These are phyloP conservation scores for Ceratobasidium sp. DNA, from an alignment of 1,284 basidiomycete genomes.

Conservation along the genomic window DNA sequence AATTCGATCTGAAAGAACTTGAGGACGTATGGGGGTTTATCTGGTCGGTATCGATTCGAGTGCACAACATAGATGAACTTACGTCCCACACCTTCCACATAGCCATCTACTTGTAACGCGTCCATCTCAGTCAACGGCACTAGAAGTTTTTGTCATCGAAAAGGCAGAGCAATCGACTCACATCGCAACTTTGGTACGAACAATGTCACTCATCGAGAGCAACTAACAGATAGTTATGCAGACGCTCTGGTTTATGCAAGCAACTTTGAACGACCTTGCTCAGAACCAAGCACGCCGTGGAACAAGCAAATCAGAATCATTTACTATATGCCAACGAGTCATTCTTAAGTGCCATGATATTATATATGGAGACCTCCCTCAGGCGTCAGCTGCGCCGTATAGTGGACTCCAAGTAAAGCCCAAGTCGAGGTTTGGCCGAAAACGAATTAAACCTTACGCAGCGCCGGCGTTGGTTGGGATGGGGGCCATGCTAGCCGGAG, in stretches of 20 bases:
- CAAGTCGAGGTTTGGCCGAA: conserved; percentile 63
- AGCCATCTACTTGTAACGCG: conserved; percentile 93
- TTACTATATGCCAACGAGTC: conserved; percentile 91
- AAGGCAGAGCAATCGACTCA: conserved; percentile 90
- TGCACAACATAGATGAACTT: neutral
- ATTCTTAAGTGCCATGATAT: conserved; percentile 95
- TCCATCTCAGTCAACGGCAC: conserved; percentile 87
- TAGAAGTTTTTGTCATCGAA: conserved; percentile 92
- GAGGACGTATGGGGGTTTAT: conserved; percentile 97
- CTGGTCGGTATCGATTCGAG: conserved; percentile 66
- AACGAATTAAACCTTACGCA: conserved; percentile 76
- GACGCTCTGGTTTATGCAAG: conserved; percentile 99
- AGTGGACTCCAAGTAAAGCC: conserved; percentile 62
- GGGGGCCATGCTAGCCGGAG: conserved; percentile 81
- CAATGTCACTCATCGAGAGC: neutral
- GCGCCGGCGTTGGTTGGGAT: conserved; percentile 87
- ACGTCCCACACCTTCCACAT: conserved; percentile 32
- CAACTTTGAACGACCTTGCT: conserved; percentile 88
- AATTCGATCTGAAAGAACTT: conserved; percentile 81
- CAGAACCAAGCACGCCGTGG: conserved; percentile 51
- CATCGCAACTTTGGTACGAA: conserved; percentile 89
- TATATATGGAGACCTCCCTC: conserved; percentile 90
- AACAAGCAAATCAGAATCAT: conserved; percentile 75
- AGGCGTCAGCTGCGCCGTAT: conserved; percentile 70
- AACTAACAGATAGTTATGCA: conserved; percentile 54